phyloP scores from a whole-genome alignment of 192 early-diverging fungal genomes.

The Spinellus fusiger region DNA sequence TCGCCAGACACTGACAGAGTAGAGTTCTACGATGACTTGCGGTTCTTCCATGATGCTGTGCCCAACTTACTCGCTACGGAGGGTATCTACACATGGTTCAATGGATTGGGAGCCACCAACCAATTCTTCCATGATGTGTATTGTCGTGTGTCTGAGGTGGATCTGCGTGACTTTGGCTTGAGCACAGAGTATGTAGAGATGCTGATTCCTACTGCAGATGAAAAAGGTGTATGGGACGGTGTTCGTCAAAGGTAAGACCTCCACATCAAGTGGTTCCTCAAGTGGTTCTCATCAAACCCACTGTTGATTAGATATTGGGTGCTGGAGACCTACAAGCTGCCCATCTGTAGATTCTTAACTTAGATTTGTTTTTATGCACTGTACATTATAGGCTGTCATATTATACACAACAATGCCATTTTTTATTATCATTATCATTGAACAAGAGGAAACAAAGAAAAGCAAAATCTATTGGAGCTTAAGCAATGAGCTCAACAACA shows the following conservation, averaged over 20 bases:
- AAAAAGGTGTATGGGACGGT: slow-evolving; percentile 80
- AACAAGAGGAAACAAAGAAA: neutral
- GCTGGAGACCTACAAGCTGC: slow-evolving; percentile 67
- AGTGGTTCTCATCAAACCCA: neutral
- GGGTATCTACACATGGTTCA: slow-evolving; percentile 92
- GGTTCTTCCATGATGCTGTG: slow-evolving; percentile 60
- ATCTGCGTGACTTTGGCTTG: slow-evolving; percentile 77
- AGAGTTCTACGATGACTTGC: slow-evolving; percentile 88
- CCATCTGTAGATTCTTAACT: slow-evolving; percentile 57
- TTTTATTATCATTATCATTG: neutral
- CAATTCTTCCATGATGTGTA: slow-evolving; percentile 96
- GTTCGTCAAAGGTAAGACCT: slow-evolving; percentile 57
- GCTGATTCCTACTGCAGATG: slow-evolving; percentile 64
- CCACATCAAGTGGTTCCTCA: neutral
- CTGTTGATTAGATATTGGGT: slow-evolving; percentile 68
- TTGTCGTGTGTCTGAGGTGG: slow-evolving; percentile 77
- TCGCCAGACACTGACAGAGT: neutral
- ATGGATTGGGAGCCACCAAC: slow-evolving; percentile 90
- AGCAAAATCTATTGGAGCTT: slow-evolving; percentile 35
- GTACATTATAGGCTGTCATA: neutral
- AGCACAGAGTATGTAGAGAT: slow-evolving; percentile 69
- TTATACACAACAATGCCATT: slow-evolving; percentile 7
- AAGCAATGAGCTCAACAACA: slow-evolving; percentile 53
- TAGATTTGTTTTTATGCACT: neutral
- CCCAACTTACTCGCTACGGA: slow-evolving; percentile 68